Base-by-base conservation (phyloP, 2,329 filamentous ascomycete genomes). In the Aspergillus pseudoterreus region DNA sequence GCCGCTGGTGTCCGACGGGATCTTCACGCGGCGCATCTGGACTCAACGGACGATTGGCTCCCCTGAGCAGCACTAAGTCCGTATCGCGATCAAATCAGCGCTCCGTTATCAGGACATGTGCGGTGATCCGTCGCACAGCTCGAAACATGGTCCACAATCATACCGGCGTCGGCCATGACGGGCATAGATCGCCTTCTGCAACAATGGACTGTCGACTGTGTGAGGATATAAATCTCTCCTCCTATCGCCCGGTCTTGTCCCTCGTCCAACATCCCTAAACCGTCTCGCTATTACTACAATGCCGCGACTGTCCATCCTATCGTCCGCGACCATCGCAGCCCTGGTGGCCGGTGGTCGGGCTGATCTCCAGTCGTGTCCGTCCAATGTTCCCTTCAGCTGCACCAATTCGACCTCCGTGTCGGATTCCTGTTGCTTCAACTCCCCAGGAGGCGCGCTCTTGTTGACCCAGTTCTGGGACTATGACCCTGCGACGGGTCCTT, bases 391-490 rank as follows among this genome's bases (percentile, higher is more conserved):
- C 52, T 63, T 82, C 46, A 83, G 80, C 62, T 84, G 81, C 60
- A 77, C 80, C 50, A 82, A 81, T 61, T 78, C 75, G 5, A 77
- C 76, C 4, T 69, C 67, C 2, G 71, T 76, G 42, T 50, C 71
- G 53, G 67, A 82, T 58, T 68, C 77, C 3, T 84, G 82, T 70
- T 84, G 82, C 71, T 82, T 80, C 71, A 82, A 83, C 55, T 70
- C 74, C 12, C 81, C 81, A 0, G 81, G 81, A 33, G 82, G 82
- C 19, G 73, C 80, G 45, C 65, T 84, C 27, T 70, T 83, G 12
- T 75, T 76, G 65, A 83, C 81, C 9, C 81, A 84, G 54, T 83
- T 84, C 66, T 84, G 82, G 82, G 81, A 84, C 59, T 77, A 77
- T 0, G 60, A 76, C 45, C 81, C 81, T 2, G 67, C 75, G 1